Evolutionary conservation across 371 early-diverging fungal species (phyloP).

Genomic region (Nosema granulosis): DNA sequence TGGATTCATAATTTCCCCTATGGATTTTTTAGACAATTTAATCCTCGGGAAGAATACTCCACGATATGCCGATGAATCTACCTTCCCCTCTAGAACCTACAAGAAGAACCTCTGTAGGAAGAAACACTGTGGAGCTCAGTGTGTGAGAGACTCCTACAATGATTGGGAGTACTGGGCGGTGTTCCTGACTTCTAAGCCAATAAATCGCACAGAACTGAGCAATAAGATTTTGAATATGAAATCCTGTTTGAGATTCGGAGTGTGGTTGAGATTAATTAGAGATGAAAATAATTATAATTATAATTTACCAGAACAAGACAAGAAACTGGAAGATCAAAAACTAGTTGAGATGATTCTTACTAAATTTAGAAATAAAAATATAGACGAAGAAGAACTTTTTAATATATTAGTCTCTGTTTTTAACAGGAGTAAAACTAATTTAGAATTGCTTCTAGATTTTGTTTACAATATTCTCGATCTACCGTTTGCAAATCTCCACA

Average conservation of each 20-base stretch:
- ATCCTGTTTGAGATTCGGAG: slow-evolving; percentile 11
- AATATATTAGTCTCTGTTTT: neutral
- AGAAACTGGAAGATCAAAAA: neutral
- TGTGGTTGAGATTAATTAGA: slow-evolving; percentile 34
- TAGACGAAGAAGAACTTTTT: neutral
- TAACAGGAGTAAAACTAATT: neutral
- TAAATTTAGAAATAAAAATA: neutral
- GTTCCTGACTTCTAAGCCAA: slow-evolving; percentile 14
- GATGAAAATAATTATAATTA: too few species aligned
- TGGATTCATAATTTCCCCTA: neutral
- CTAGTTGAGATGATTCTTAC: neutral
- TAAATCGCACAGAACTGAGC: slow-evolving; percentile 23
- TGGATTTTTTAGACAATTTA: slow-evolving; percentile 39
- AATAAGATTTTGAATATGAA: slow-evolving; percentile 20
- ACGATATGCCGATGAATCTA: slow-evolving; percentile 27
- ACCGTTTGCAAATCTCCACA: neutral
- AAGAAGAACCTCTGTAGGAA: slow-evolving; percentile 34
- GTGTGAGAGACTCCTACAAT: slow-evolving; percentile 4
- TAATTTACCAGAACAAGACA: too few species aligned
- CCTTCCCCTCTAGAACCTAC: slow-evolving; percentile 31
- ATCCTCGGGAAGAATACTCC: slow-evolving; percentile 32
- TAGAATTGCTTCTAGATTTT: neutral
- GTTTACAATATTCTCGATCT: neutral
- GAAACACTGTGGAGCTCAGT: slow-evolving; percentile 44
- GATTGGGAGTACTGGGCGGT: slow-evolving; percentile 52